Base-by-base conservation (phyloP, 139 green algal species). In the Zygnema cylindricum region DNA sequence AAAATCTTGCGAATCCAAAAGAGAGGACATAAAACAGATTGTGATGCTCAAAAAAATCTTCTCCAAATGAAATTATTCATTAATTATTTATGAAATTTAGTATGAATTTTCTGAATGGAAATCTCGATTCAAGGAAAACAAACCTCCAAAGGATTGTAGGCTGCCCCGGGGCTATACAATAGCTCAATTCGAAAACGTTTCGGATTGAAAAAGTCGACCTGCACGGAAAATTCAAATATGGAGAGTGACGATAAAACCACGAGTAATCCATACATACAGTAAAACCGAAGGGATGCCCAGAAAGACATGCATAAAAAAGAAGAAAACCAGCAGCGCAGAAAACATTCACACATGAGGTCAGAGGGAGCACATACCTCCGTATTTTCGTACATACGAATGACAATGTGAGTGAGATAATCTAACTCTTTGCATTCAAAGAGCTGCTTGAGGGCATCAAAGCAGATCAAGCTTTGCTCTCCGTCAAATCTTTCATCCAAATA, bases 351-450 rank as follows among this genome's bases (percentile, higher is more conserved):
- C n/a, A n/a, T n/a, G n/a, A n/a, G n/a, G n/a, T n/a, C n/a, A 79
- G 36, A 11, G 16, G 71, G 7, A 3, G 55, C 16, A 23, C 39
- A 69, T 43, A 98, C 94, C 55, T 94, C 83, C 82, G 95, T 96
- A 90, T 97, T 96, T 85, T 99, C 96, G 90, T 97, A 99, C 95
- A 99, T 98, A 69, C 96, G 93, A 81, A 99, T 94, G 49, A 99
- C 96, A 69, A 98, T 95, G 32, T 94, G 91, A 30, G 97, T 98
- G 43, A 99, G 93, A 94, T 99, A 99, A 92, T 99, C 97, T 73
- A 98, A 93, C 43, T 93, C 81, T 16, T 55, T 69, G 23, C 39
- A 86, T 35, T 92, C 39, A 39, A 55, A 73, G n/a, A 92, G 43
- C n/a, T 25, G 35, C 2, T 69, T 35, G 40, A 90, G 16, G 3